phyloP scores from a whole-genome alignment of 2,329 filamentous ascomycete genomes.

The Epichloe hybrida region DNA sequence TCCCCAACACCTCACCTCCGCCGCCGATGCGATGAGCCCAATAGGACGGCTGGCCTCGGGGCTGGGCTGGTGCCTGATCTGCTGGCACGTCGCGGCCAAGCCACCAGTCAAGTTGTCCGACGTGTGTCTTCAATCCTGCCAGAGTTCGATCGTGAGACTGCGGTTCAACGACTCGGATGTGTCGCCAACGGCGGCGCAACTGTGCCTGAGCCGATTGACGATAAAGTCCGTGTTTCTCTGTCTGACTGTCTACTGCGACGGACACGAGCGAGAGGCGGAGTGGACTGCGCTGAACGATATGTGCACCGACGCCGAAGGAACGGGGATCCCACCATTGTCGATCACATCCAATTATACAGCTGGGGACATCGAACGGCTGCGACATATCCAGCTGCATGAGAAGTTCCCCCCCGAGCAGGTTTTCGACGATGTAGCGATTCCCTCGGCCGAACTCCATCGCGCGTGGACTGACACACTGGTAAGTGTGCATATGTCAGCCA shows the following conservation, averaged over 20 bases:
- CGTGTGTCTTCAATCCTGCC: conserved; percentile 20
- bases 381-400: conserved; percentile 17
- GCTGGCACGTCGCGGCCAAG: not conserved
- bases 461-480: conserved; percentile 26
- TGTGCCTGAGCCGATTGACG: conserved; percentile 18
- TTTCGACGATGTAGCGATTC: conserved; percentile 20
- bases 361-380: conserved; percentile 18
- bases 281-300: conserved; percentile 20
- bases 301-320: conserved; percentile 14
- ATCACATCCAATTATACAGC: conserved; percentile 22
- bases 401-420: not conserved
- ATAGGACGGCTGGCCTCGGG: conserved; percentile 2
- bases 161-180: conserved; percentile 19
- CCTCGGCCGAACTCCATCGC: conserved; percentile 19
- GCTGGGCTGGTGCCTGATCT: conserved; percentile 2
- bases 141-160: conserved; percentile 14
- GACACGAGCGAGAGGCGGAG: conserved; percentile 11
- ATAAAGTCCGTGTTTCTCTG: conserved; percentile 25
- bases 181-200: conserved; percentile 7
- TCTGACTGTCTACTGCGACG: conserved; percentile 20
- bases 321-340: conserved; percentile 20
- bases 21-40: conserved; percentile 3
- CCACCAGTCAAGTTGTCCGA: not conserved
- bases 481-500: conserved; percentile 1
- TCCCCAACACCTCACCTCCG: not conserved